Evolutionary conservation across 1,139 yeast species (phyloP), one percentile per base, ranked within the genome.

Genomic region (Taphrina flavorubra): DNA sequence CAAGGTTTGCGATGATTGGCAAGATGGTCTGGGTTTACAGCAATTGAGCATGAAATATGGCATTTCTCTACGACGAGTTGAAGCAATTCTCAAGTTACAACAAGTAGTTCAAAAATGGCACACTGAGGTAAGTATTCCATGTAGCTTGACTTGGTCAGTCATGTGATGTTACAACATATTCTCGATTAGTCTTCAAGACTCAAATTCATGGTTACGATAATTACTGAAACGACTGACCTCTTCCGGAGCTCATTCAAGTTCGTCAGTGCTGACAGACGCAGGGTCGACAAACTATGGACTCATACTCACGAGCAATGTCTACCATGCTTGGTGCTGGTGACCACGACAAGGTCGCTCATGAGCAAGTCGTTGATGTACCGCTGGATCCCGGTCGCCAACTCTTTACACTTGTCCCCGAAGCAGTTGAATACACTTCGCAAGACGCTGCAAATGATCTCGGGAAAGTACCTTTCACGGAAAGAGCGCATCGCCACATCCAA

Each of bases 171-270:
- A 20, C 3, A 58, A 58, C 42, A 10, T 16, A 6, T 13, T 53
- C 8, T 58, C 67, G 67, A 63, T 63, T 63, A 63, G 67, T 63
- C 67, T 63, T 63, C 42, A 63, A 63, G 67, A 63, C 67, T 40
- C 16, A 62, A 42, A 36, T 16, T 13, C 20, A 63, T 63, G 67
- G 67, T 63, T 63, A 42, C 47, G 6, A 39, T 14, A 3, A 3
- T 37, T 34, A 13, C 25, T 53, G 40, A 11, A 10, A 6, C 36
- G 55, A 49, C 13, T 49, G 37, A 18, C 25, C 25, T 10, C 36
- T 18, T 18, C 7, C 31, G 31, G 16, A 39, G 61, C 61, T 57
- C 46, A 47, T 44, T 10, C 3, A 49, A 39, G 37, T 13, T n/a
- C 18, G 13, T 14, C 6, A 14, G 8, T 44, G 13, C 57, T 53